Percentiles rank a stretch among this genome's conserved stretches.
phyloP scores from a whole-genome alignment of 495 filamentous ascomycete genomes.

The Podospora anserina region DNA sequence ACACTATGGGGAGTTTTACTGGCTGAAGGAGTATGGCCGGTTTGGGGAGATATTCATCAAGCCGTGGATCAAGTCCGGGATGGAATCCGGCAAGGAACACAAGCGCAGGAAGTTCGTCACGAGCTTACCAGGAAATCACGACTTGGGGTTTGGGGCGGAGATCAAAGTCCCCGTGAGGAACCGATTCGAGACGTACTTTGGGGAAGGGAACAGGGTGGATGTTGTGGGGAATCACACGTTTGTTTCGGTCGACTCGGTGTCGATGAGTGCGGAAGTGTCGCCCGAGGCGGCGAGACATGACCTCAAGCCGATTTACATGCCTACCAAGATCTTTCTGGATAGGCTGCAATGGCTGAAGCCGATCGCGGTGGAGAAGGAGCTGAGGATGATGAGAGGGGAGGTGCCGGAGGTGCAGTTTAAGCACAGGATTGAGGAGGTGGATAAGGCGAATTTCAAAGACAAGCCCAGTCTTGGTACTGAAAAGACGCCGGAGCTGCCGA shows the following conservation, averaged over 20 bases:
- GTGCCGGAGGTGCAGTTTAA: slow-evolving; percentile 47
- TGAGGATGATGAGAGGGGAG: slow-evolving; percentile 51
- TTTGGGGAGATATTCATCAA: slow-evolving; percentile 76
- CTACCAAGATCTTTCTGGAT: slow-evolving; percentile 72
- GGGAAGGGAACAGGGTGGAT: slow-evolving; percentile 80
- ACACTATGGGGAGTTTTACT: slow-evolving; percentile 70
- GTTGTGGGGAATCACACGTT: slow-evolving; percentile 94
- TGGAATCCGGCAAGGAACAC: slow-evolving; percentile 35
- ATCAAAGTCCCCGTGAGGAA: slow-evolving; percentile 75
- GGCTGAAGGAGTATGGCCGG: slow-evolving; percentile 76
- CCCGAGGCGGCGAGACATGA: slow-evolving; percentile 45
- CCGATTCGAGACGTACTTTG: slow-evolving; percentile 85
- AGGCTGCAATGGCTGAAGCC: slow-evolving; percentile 51
- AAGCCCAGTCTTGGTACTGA: slow-evolving; percentile 36
- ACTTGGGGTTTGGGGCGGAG: slow-evolving; percentile 86
- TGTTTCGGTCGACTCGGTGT: slow-evolving; percentile 84
- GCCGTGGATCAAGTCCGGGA: slow-evolving; percentile 51
- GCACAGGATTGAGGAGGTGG: slow-evolving; percentile 52
- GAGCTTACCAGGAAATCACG: slow-evolving; percentile 91
- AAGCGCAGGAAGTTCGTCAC: slow-evolving; percentile 66
- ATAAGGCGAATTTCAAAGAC: slow-evolving; percentile 39
- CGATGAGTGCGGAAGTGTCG: slow-evolving; percentile 65
- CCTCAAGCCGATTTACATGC: slow-evolving; percentile 62
- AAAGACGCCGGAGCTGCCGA: slow-evolving; percentile 61
- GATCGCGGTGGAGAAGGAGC: slow-evolving; percentile 53